Evolutionary conservation across 805 yeast genomes (phyloP).

Genomic region (Metschnikowia corniflorae): DNA sequence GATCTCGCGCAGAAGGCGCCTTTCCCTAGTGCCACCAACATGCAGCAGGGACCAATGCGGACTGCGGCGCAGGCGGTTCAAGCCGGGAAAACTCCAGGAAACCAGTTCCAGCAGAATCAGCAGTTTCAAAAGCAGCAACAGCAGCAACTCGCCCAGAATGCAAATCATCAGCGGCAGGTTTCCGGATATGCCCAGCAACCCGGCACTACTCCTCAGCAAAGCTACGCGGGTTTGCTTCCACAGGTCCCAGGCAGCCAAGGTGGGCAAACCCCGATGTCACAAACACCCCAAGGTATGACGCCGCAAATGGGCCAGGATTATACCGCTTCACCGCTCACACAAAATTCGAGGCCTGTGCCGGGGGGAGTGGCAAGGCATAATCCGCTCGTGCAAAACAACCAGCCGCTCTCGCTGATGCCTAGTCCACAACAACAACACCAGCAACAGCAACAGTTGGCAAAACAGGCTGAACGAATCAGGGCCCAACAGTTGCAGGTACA

Average conservation of each 20-base stretch:
- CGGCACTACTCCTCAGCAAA: slow-evolving; percentile 6
- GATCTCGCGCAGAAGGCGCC: slow-evolving; percentile 1
- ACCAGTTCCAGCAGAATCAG: slow-evolving; percentile 11
- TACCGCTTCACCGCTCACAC: slow-evolving; percentile 5
- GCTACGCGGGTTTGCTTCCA: neutral
- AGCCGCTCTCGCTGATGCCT: neutral
- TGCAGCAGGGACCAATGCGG: neutral
- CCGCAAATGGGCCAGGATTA: slow-evolving; percentile 5
- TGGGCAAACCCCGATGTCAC: slow-evolving; percentile 1
- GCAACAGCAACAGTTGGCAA: slow-evolving; percentile 13
- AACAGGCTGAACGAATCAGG: slow-evolving; percentile 14
- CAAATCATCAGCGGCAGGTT: neutral
- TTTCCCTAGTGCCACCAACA: neutral
- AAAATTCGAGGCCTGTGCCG: slow-evolving; percentile 4
- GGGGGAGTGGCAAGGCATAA: neutral
- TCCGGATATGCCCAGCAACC: neutral
- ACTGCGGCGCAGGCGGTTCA: too few species aligned
- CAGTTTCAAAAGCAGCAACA: slow-evolving; percentile 9
- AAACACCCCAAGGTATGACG: neutral
- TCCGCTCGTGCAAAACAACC: neutral
- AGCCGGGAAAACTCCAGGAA: too few species aligned
- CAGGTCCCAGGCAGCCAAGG: slow-evolving; percentile 1
- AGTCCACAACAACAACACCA: slow-evolving; percentile 9
- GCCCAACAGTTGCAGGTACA: slow-evolving; percentile 18
- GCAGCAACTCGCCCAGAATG: slow-evolving; percentile 6